phyloP scores from a whole-genome alignment of 2,329 filamentous ascomycete species.

The Akanthomyces lecanii region DNA sequence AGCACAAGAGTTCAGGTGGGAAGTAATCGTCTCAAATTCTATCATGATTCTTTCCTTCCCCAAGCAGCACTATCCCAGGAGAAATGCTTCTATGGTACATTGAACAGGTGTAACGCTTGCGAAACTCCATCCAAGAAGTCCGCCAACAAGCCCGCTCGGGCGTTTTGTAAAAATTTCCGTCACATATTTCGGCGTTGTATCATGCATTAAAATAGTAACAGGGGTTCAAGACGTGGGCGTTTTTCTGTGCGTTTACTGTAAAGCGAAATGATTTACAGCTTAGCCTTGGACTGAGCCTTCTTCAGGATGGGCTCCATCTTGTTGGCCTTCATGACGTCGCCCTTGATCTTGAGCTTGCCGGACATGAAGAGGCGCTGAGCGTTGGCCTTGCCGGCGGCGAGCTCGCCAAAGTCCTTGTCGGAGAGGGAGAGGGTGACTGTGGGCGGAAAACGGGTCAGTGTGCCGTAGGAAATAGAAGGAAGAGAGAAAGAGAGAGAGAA shows the following conservation, averaged over 20 bases:
- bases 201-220: slow-evolving; percentile 1
- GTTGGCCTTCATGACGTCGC: slow-evolving; percentile 97
- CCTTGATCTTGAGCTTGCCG: slow-evolving; percentile 98
- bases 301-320: slow-evolving; percentile 92
- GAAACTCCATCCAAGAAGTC: too few species aligned
- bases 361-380: slow-evolving; percentile 95
- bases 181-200: slow-evolving; percentile 4
- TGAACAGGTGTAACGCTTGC: neutral
- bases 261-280: slow-evolving; percentile 57
- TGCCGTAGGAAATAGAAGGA: neutral
- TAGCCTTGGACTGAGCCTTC: slow-evolving; percentile 79
- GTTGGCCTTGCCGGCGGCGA: slow-evolving; percentile 84
- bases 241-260: neutral
- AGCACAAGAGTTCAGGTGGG: neutral
- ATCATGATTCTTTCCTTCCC: neutral
- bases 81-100: slow-evolving; percentile 12
- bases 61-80: slow-evolving; percentile 8
- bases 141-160: neutral
- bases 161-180: neutral
- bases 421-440: slow-evolving; percentile 80
- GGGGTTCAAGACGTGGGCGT: neutral
- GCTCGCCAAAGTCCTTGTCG: slow-evolving; percentile 79
- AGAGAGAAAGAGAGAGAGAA: neutral
- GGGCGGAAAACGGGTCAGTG: neutral
- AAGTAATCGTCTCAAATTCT: slow-evolving; percentile 3